Conservation (phyloP, 1,284 basidiomycete genomes). For the Leccinum pseudoinsigne region DNA sequence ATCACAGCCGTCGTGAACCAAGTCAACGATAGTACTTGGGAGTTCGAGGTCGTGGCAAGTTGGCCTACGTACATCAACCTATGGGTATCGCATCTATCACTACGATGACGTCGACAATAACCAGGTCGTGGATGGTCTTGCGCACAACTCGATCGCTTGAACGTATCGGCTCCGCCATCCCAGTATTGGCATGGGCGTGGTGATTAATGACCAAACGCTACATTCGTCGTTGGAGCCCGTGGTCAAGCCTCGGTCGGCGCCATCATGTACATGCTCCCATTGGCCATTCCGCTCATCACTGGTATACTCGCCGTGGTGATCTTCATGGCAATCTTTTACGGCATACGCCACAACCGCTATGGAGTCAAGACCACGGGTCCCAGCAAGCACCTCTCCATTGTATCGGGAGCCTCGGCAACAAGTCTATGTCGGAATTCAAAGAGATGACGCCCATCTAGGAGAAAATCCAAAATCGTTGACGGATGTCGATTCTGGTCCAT, state of each 20-base stretch:
- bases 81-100: not conserved
- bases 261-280: not conserved
- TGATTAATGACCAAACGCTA: not conserved
- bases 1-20: slow-evolving; percentile 19
- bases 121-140: too few relatives aligned
- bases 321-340: not conserved
- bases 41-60: not conserved
- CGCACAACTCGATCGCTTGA: too few relatives aligned
- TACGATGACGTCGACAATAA: too few relatives aligned
- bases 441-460: too few relatives aligned
- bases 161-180: too few relatives aligned
- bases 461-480: too few relatives aligned
- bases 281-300: not conserved
- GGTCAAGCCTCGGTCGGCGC: not conserved
- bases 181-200: too few relatives aligned
- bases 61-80: not conserved
- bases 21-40: not conserved
- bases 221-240: not conserved
- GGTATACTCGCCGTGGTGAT: not conserved
- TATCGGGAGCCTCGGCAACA: too few relatives aligned
- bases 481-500: too few relatives aligned
- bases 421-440: too few relatives aligned
- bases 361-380: not conserved
- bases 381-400: too few relatives aligned
- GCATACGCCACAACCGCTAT: not conserved